phyloP scores from a whole-genome alignment of 495 filamentous ascomycete genomes.

The Trichoderma orchidacearum region DNA sequence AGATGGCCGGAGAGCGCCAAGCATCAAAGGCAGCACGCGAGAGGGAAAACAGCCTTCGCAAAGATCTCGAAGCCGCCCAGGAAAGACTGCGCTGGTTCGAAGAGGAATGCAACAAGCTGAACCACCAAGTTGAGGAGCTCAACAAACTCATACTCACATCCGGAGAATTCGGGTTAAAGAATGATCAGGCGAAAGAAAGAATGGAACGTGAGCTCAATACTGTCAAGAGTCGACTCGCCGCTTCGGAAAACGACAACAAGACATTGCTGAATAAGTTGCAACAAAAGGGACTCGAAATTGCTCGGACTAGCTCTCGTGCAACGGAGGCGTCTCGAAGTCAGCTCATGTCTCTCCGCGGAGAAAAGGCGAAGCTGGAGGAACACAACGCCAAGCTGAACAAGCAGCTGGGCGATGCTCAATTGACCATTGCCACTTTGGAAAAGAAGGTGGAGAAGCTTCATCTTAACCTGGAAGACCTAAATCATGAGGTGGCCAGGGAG shows the following conservation, averaged over 20 bases:
- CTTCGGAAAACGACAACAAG: conserved; percentile 96
- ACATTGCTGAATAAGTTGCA: conserved; percentile 90
- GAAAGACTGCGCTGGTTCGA: conserved; percentile 61
- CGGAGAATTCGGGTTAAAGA: conserved; percentile 68
- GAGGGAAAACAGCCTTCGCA: conserved; percentile 60
- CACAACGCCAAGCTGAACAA: conserved; percentile 68
- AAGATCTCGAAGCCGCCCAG: conserved; percentile 63
- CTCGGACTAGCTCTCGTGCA: conserved; percentile 73
- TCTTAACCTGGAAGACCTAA: conserved; percentile 80
- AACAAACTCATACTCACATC: conserved; percentile 77
- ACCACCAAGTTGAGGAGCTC: conserved; percentile 63
- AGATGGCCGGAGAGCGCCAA: conserved; percentile 65
- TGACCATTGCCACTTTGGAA: conserved; percentile 73
- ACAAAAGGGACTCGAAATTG: conserved; percentile 95
- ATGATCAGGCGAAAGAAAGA: conserved; percentile 88
- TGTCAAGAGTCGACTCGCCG: conserved; percentile 75
- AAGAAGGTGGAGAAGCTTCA: conserved; percentile 94
- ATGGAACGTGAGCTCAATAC: conserved; percentile 87
- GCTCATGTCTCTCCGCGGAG: conserved; percentile 60
- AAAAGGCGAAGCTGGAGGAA: conserved; percentile 75
- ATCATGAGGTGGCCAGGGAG: conserved; percentile 82
- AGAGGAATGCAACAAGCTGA: conserved; percentile 58
- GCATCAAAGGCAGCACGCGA: conserved; percentile 69
- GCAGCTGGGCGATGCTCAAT: conserved; percentile 76
- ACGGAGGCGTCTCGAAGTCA: conserved; percentile 75